Evolutionary conservation across 345 rosid genomes (phyloP).

Genomic region (Arabidopsis thaliana): TAIR10.1 NC_003074.8:3802501-3803000

Average conservation of each 20-base stretch:
- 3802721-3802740: slow-evolving; percentile 23
- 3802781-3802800: slow-evolving; percentile 54
- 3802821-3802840: slow-evolving; percentile 70
- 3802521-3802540: slow-evolving; percentile 10
- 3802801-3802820: slow-evolving; percentile 79
- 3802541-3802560: slow-evolving; percentile 3
- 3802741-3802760: slow-evolving; percentile 29
- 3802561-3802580: slow-evolving; percentile 22
- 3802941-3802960: neutral
- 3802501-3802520: slow-evolving; percentile 14
- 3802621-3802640: slow-evolving; percentile 81
- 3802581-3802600: slow-evolving; percentile 66
- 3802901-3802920: slow-evolving; percentile 65
- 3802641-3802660: slow-evolving; percentile 76
- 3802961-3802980: slow-evolving; percentile 7
- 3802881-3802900: slow-evolving; percentile 86
- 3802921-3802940: slow-evolving; percentile 34
- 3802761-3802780: slow-evolving; percentile 11
- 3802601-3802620: slow-evolving; percentile 94
- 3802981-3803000: slow-evolving; percentile 21
- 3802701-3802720: slow-evolving; percentile 86
- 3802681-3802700: slow-evolving; percentile 73
- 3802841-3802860: slow-evolving; percentile 84
- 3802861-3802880: slow-evolving; percentile 87
- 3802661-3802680: slow-evolving; percentile 88